Base-by-base conservation (phyloP, 805 yeast species). In the Deakozyma indianensis region DNA sequence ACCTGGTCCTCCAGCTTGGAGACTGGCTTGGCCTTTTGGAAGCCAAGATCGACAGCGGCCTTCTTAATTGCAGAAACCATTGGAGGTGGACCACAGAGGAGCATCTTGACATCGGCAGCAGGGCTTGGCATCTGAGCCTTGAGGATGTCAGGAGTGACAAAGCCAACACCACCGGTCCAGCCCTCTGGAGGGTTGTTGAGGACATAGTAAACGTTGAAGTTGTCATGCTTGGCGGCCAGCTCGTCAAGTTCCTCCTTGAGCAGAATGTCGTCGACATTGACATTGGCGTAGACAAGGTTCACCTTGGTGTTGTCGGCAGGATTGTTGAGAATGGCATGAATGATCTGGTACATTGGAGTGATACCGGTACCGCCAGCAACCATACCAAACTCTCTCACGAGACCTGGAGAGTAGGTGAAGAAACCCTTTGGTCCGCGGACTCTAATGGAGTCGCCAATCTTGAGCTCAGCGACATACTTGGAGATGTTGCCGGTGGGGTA, bases 311-410 rank as follows among this genome's bases (percentile, higher is more conserved):
- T 81, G 69, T 92, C 97, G 41, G 66, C 69, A 47, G 94, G 88
- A 72, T 88, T 77, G 61, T 73, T 71, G 58, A 83, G 72, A 61
- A 90, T 75, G 62, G 77, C 79, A 58, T 77, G 81, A 51, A 85
- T 64, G 63, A 92, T 67, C 71, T 92, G 98, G 73, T 74, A 88
- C 66, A 92, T 73, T 49, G 98, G 98, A 42, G 96, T 85, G 64
- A 92, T 88, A 67, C 97, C 97, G 44, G 94, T 74, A 61, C 98
- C 98, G 54, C 96, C 96, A 38, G 95, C 94, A 53, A 90, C 78
- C 96, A 88, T 88, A 45, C 82, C 86, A 48, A 88, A 71, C 49
- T 74, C 71, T 48, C 71, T 67, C 47, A 75, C 78, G 78, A 81
- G 78, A 65, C 83, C 84, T 54, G 94, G 86, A 45, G 76, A 69